A percentile compares a stretch with the other conserved stretches of the same genome.
These are phyloP conservation scores for Cornus suecica DNA, from an alignment of 148 eudicot genomes.

Conservation along the genomic window DNA sequence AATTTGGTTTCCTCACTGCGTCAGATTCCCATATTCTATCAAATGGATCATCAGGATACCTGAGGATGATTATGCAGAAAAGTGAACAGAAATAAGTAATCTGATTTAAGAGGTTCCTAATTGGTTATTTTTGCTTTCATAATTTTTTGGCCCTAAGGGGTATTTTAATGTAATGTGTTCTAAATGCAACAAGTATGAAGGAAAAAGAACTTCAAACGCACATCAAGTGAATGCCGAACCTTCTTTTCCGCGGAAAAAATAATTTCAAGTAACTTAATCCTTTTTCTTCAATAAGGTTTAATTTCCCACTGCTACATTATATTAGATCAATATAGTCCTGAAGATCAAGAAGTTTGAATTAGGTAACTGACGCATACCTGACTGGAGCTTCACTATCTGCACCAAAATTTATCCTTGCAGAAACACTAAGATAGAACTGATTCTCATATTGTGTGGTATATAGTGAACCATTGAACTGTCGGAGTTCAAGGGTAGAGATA, in stretches of 20 bases:
- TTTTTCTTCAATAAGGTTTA: neutral
- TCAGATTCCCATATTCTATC: conserved; percentile 98
- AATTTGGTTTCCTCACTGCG: conserved; percentile 73
- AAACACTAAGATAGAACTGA: conserved; percentile 71
- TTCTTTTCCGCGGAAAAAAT: neutral
- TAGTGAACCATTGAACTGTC: conserved; percentile 81
- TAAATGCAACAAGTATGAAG: neutral
- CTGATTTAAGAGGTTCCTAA: too few relatives aligned
- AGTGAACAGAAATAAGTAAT: too few relatives aligned
- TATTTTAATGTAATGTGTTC: too few relatives aligned
- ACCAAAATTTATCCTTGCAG: conserved; percentile 98
- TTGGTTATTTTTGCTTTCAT: too few relatives aligned
- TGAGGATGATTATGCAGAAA: conserved; percentile 20
- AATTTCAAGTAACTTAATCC: neutral
- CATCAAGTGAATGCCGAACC: neutral
- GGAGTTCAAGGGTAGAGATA: conserved; percentile 92
- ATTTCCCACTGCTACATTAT: conserved; percentile 4
- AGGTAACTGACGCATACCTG: conserved; percentile 44
- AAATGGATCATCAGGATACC: conserved; percentile 98
- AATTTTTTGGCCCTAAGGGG: too few relatives aligned
- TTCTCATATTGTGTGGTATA: conserved; percentile 66
- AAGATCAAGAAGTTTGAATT: neutral
- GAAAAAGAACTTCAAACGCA: neutral
- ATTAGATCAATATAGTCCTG: conserved; percentile 5
- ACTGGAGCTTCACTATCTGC: conserved; percentile 77